Evolutionary conservation across 164 flowering plant genomes (phyloP), one percentile per base, ranked within the genome.

Genomic region (Macadamia tetraphylla): DNA sequence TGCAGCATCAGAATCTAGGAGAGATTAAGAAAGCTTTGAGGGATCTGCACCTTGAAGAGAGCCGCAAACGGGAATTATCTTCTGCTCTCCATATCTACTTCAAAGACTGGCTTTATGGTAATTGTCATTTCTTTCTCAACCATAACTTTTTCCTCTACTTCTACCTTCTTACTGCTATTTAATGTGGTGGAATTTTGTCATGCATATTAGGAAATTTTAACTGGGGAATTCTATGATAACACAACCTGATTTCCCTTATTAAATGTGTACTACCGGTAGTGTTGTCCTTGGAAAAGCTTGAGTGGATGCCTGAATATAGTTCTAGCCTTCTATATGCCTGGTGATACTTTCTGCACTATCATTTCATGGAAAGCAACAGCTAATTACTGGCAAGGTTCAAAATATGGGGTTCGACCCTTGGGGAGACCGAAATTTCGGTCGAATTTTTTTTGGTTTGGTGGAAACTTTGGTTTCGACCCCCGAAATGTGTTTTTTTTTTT

Each of bases 101-200:
- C 75, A 95, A 88, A 72, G 99, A 95, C 66, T 95, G 99, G 99
- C 76, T 95, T 69, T 89, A 91, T 73, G 89, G 99, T 95, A 92
- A 74, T 70, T 40, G 9, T 69, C 30, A 29, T 56, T 44, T 11
- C 40, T 23, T 40, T 70, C 31, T 56, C 30, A 35, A 35, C 40
- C 40, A 2, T 66, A 18, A 18, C 52, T 58, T 4, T 49, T 15
- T 57, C 9, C 13, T 4, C 43, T 8, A 29, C 0, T 15, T 68
- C 40, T 29, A 30, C 44, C 2, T 56, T 51, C 48, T 44, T 31
- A 8, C 29, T 51, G 40, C 5, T 35, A 35, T 35, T 6, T 2
- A 15, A 14, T 4, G 15, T 53, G 1, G 1, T 46, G 51, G 13
- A 53, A 53, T 12, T 53, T 1, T 53, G 6, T 53, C 57, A 14